Conservation (phyloP, 176 grass and related monocot genomes). For the Ensete ventricosum region DNA sequence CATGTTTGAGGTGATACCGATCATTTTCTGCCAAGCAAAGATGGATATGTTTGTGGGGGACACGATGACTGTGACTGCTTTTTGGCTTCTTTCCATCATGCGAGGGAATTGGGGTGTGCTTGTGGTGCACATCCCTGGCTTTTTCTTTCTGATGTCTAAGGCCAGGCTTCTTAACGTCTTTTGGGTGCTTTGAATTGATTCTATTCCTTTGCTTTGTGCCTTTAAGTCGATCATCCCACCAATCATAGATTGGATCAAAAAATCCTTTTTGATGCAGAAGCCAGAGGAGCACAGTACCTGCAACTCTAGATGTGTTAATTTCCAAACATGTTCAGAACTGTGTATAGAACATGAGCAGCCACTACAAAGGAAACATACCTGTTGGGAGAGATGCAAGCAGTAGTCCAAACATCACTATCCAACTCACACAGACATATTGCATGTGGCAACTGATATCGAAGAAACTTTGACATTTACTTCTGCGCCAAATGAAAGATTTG, state of each 20-base stretch:
- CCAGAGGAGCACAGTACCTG: slow-evolving; percentile 45
- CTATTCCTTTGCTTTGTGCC: slow-evolving; percentile 1
- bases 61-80: slow-evolving; percentile 14
- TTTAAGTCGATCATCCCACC: slow-evolving; percentile 42
- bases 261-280: slow-evolving; percentile 65
- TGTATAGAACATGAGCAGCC: background rate
- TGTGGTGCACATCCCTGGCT: slow-evolving; percentile 1
- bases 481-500: slow-evolving; percentile 19
- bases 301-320: background rate
- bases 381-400: slow-evolving; percentile 31
- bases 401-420: slow-evolving; percentile 48
- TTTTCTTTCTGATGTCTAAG: slow-evolving; percentile 2
- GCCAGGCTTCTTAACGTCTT: slow-evolving; percentile 8
- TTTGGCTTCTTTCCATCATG: slow-evolving; percentile 15
- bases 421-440: slow-evolving; percentile 47
- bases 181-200: slow-evolving; percentile 10
- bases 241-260: slow-evolving; percentile 62
- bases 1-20: slow-evolving; percentile 6
- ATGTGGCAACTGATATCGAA: slow-evolving; percentile 69
- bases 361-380: slow-evolving; percentile 21
- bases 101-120: background rate
- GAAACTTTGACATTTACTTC: slow-evolving; percentile 54
- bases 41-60: slow-evolving; percentile 16
- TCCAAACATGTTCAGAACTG: background rate
- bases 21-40: background rate